Evolutionary conservation across 768 basidiomycete genomes (phyloP), one percentile per base, ranked within the genome.

Genomic region (Dendrothele bispora): DNA sequence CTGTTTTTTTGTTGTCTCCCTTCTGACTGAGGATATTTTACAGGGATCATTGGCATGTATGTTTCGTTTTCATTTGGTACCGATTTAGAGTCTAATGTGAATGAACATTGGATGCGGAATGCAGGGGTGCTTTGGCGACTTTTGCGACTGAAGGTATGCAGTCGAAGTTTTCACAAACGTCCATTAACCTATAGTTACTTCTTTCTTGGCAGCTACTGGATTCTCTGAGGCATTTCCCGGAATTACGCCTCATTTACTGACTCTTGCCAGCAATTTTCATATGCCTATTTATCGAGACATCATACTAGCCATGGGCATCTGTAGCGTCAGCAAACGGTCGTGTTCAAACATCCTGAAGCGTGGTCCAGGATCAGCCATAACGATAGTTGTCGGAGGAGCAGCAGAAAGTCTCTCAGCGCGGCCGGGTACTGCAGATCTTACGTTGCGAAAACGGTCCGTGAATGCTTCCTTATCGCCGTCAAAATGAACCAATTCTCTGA

Each of bases 41-140:
- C 55, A 94, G 91, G 94, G 32, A 98, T 99, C 55, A 98, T 99
- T 63, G 95, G 95, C 58, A 98, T 97, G 94, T 95, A 73, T 34
- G 21, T 45, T 8, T 2, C 60, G 88, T 68, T 8, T 42, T 54
- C 27, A 52, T 20, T 37, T 21, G 24, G 18, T 34, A 20, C 15
- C n/a, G n/a, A n/a, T n/a, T n/a, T n/a, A n/a, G n/a, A n/a, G n/a
- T n/a, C n/a, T n/a, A n/a, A n/a, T n/a, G n/a, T n/a, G n/a, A n/a
- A n/a, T n/a, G n/a, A n/a, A n/a, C n/a, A n/a, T n/a, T n/a, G n/a
- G n/a, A 48, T 10, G 29, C 26, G 4, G 10, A 7, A 26, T 27
- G 27, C 51, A 95, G 92, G 89, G 94, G 94, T 34, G 91, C 94
- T 4, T 72, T 97, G 34, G 90, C 90, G 8, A 98, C 93, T n/a